Evolutionary conservation across 2,329 filamentous ascomycete species (phyloP).

Genomic region (Monascus ruber): DNA sequence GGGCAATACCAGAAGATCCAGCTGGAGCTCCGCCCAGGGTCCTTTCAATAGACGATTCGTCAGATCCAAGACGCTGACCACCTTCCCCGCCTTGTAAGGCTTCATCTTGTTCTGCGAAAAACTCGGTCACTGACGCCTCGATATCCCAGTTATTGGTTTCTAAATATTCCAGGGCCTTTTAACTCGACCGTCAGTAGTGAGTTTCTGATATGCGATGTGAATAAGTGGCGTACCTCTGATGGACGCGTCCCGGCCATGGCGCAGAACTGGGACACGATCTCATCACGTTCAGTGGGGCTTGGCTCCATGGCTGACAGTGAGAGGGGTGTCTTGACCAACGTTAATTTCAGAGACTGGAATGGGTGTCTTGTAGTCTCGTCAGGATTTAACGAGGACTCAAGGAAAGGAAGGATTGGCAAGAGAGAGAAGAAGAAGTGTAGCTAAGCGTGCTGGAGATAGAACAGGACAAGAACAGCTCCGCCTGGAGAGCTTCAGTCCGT

Average conservation of each 20-base stretch:
- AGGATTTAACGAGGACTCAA: too few relatives aligned
- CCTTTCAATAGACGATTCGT: constrained; percentile 15
- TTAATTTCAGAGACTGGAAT: neutral
- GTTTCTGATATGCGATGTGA: neutral
- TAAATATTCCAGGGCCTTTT: constrained; percentile 57
- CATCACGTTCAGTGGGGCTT: constrained; percentile 27
- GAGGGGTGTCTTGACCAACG: neutral
- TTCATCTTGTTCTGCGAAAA: constrained; percentile 42
- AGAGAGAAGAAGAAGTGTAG: constrained; percentile 5
- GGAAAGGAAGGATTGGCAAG: neutral
- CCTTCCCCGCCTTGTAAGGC: constrained; percentile 19
- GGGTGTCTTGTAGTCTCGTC: too few relatives aligned
- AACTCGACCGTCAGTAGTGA: constrained; percentile 1
- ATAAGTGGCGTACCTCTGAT: constrained; percentile 33
- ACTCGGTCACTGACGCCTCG: constrained; percentile 49
- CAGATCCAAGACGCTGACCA: constrained; percentile 14
- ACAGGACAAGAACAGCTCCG: constrained; percentile 6
- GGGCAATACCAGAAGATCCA: constrained; percentile 17
- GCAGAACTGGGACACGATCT: constrained; percentile 42
- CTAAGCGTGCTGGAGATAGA: neutral
- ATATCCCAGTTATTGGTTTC: constrained; percentile 56
- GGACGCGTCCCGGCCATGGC: constrained; percentile 43
- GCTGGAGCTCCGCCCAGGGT: constrained; percentile 22
- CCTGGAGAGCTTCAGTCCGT: neutral
- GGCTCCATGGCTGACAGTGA: constrained; percentile 20